phyloP scores from a whole-genome alignment of 2,329 filamentous ascomycete species.

The Trichoderma sp. region DNA sequence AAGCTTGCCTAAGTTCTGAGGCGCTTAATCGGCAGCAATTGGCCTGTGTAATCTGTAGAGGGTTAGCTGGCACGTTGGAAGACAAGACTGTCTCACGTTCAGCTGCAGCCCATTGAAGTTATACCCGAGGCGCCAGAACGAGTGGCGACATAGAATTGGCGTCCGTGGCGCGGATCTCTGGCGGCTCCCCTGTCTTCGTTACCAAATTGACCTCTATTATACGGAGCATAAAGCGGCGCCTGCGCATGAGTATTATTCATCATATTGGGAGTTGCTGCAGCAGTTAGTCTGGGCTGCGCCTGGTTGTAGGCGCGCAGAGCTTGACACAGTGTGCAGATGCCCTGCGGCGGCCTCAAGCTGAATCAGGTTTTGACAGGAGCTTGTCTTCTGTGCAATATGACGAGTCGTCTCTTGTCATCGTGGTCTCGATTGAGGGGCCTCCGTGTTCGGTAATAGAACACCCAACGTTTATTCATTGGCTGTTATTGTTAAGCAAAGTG shows the following conservation, averaged over 20 bases:
- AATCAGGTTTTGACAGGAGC: constrained; percentile 14
- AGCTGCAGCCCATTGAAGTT: neutral
- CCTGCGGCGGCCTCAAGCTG: neutral
- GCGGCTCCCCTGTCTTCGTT: constrained; percentile 1
- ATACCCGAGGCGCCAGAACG: constrained; percentile 10
- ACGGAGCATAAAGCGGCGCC: neutral
- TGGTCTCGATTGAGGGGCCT: neutral
- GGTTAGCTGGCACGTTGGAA: neutral
- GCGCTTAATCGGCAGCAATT: neutral
- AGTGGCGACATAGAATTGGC: constrained; percentile 10
- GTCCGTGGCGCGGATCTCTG: neutral
- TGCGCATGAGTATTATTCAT: neutral
- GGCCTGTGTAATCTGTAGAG: constrained; percentile 16
- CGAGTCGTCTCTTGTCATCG: constrained; percentile 25
- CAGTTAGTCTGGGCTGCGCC: neutral
- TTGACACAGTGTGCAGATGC: constrained; percentile 7
- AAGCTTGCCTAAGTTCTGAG: neutral
- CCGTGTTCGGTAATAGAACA: constrained; percentile 7
- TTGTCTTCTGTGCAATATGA: constrained; percentile 19
- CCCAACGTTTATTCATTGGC: neutral
- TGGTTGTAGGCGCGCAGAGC: neutral
- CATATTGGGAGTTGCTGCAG: constrained; percentile 1
- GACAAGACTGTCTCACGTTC: neutral
- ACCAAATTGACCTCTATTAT: neutral
- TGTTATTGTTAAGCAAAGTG: neutral